These are phyloP conservation scores for Globisporangium nunn DNA, from an alignment of 352 stramenopile genomes.

Conservation along the genomic window DNA sequence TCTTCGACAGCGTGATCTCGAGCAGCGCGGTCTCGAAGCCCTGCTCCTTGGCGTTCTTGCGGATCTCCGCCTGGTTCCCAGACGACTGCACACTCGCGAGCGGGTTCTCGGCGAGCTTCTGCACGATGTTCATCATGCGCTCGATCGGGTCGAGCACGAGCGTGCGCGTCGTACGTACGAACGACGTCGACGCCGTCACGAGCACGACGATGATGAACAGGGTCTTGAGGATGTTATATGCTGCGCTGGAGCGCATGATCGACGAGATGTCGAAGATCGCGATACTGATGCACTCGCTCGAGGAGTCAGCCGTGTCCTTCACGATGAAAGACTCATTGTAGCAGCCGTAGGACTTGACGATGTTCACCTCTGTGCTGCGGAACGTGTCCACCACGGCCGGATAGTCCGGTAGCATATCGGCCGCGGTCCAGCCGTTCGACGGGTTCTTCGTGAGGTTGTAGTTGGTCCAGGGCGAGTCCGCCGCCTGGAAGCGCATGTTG, in stretches of 20 bases:
- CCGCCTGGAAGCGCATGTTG: slow-evolving; percentile 42
- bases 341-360: slow-evolving; percentile 72
- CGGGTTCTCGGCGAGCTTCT: slow-evolving; percentile 85
- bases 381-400: slow-evolving; percentile 28
- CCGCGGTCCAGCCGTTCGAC: slow-evolving; percentile 42
- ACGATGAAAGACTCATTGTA: slow-evolving; percentile 60
- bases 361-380: slow-evolving; percentile 54
- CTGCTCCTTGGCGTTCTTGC: slow-evolving; percentile 73
- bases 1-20: slow-evolving; percentile 79
- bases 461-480: slow-evolving; percentile 17
- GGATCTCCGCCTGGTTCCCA: slow-evolving; percentile 51
- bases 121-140: slow-evolving; percentile 88
- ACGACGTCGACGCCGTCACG: slow-evolving; percentile 69
- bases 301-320: slow-evolving; percentile 36
- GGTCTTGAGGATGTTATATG: slow-evolving; percentile 85
- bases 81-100: slow-evolving; percentile 76
- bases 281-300: slow-evolving; percentile 57
- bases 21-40: slow-evolving; percentile 70
- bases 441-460: slow-evolving; percentile 59
- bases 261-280: slow-evolving; percentile 83
- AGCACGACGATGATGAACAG: slow-evolving; percentile 84
- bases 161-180: slow-evolving; percentile 74
- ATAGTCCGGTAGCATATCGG: slow-evolving; percentile 34
- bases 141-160: slow-evolving; percentile 88
- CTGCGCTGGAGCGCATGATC: slow-evolving; percentile 33